Evolutionary conservation across 495 filamentous ascomycete genomes (phyloP), one percentile per base, ranked within the genome.

Genomic region (Corynascus novoguineensis): DNA sequence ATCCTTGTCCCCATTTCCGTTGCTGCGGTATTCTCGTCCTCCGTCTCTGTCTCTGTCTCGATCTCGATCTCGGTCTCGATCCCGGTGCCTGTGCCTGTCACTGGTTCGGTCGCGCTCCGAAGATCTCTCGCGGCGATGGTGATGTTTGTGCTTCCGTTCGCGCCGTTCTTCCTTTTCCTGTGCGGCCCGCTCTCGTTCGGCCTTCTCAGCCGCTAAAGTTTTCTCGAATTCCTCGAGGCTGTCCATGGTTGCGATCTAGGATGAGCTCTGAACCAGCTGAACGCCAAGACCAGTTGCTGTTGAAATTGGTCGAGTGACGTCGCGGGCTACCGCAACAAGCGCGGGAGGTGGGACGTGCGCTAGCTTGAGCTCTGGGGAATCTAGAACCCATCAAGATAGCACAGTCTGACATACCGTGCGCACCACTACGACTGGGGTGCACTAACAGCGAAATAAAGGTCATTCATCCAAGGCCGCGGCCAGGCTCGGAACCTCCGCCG

Each of bases 161-260:
- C 64, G 66, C 28, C 71, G 70, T 34, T 76, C 70, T 35, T 73
- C 72, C 21, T 68, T 65, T n/a, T 68, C 60, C 40, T 63, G 56
- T 4, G 58, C 60, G 21, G 58, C 60, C 25, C 66, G 69, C 21
- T 80, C 77, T 12, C 74, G 69, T 53, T 78, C 75, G 2, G 70
- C 69, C 56, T 76, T 81, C 55, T 81, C 80, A 21, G 75, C 75
- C 0, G 77, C 78, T 5, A 81, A 66, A 1, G 68, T n/a, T 58
- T 81, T 80, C 55, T 83, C 80, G 19, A 83, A 78, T 17, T 80
- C 78, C 28, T 80, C 76, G 3, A 81, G 71, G 55, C 75, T 68
- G 59, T 79, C 75, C 80, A 83, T 80, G 17, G 37, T 61, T 35
- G 8, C 2, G 31, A 1, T 29, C 25, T 24, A 12, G 29, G 34